Conservation (phyloP, 169 alveolate genomes). For the Theileria annulata region DNA sequence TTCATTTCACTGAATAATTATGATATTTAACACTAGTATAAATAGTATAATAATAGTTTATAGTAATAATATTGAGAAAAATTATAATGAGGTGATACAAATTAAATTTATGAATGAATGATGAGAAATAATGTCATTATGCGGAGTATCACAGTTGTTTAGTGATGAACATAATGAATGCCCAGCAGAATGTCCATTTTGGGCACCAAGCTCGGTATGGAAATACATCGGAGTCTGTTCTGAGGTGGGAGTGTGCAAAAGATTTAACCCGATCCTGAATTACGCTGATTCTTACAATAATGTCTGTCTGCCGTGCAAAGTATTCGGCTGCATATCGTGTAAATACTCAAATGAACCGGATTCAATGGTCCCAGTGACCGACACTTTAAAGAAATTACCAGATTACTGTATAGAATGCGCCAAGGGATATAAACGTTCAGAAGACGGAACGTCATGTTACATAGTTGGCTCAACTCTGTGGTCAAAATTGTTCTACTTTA, state of each 20-base stretch:
- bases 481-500: conserved; percentile 40
- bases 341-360: conserved; percentile 20
- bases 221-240: conserved; percentile 74
- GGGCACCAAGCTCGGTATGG: conserved; percentile 74
- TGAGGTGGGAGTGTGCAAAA: conserved; percentile 45
- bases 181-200: conserved; percentile 69
- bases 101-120: background rate
- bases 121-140: conserved; percentile 34
- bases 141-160: conserved; percentile 66
- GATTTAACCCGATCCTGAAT: conserved; percentile 65
- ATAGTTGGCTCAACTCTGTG: conserved; percentile 52
- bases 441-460: conserved; percentile 62
- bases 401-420: conserved; percentile 71
- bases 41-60: conserved; percentile 3
- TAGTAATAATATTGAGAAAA: conserved; percentile 7
- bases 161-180: conserved; percentile 53
- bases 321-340: conserved; percentile 69
- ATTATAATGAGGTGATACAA: background rate
- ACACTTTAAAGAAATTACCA: conserved; percentile 31
- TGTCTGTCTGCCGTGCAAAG: conserved; percentile 70
- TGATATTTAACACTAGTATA: conserved; percentile 9
- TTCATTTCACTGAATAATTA: background rate
- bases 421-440: conserved; percentile 66
- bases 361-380: background rate
- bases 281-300: conserved; percentile 58